Conservation (phyloP, 2,329 filamentous ascomycete genomes). For the Dactylellina parvicollis region DNA sequence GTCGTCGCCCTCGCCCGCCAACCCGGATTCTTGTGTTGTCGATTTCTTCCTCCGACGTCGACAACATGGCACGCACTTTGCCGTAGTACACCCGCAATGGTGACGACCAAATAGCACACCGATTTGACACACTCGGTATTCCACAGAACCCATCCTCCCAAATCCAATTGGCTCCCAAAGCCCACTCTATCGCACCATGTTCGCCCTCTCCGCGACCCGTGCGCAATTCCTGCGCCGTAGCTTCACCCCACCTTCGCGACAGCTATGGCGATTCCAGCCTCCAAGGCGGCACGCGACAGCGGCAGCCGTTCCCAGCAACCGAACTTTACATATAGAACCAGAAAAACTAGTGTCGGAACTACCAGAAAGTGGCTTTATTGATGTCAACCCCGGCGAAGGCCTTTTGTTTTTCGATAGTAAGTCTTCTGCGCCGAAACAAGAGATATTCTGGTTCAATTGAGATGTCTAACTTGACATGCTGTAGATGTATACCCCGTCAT, state of each 20-base stretch:
- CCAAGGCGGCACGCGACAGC: conserved; percentile 34
- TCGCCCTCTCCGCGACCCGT: conserved; percentile 20
- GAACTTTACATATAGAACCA: conserved; percentile 17
- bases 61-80: background rate
- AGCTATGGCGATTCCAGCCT: conserved; percentile 27
- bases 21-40: background rate
- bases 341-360: conserved; percentile 25
- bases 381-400: conserved; percentile 77
- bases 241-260: conserved; percentile 16
- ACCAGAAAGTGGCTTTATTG: conserved; percentile 79
- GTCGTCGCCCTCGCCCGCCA: background rate
- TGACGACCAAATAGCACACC: background rate
- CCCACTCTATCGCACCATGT: conserved; percentile 9
- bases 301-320: conserved; percentile 1
- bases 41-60: background rate
- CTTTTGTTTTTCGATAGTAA: conserved; percentile 90
- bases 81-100: background rate
- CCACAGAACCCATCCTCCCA: background rate
- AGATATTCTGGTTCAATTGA: background rate
- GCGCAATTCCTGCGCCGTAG: conserved; percentile 33
- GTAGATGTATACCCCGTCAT: conserved; percentile 84
- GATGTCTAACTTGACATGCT: conserved; percentile 1
- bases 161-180: conserved; percentile 15
- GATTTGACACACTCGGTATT: background rate
- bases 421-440: conserved; percentile 60